Conservation (phyloP, 176 grass and related monocot genomes). For the Zea luxurians region DNA sequence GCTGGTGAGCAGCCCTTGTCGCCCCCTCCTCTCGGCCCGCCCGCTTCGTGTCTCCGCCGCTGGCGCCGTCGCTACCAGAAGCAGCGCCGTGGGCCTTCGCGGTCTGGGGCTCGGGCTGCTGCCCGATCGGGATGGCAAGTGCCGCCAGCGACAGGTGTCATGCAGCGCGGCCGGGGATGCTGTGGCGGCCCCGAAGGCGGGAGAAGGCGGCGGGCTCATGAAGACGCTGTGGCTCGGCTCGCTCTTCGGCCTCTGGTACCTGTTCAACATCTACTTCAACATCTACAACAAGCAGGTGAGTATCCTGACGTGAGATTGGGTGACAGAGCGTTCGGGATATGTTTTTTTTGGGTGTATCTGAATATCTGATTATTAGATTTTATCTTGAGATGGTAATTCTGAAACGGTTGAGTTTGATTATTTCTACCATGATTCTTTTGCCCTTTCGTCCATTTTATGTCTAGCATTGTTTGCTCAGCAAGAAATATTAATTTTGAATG, state of each 20-base stretch:
- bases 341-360: too few relatives aligned
- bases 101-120: constrained; percentile 15
- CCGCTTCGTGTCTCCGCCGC: constrained; percentile 1
- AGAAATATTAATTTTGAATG: too few relatives aligned
- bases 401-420: too few relatives aligned
- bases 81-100: not conserved
- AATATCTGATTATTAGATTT: too few relatives aligned
- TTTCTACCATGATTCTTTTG: too few relatives aligned
- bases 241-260: constrained; percentile 73
- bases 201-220: constrained; percentile 23
- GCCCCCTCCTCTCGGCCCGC: not conserved
- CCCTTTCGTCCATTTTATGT: too few relatives aligned
- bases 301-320: not conserved
- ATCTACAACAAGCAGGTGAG: constrained; percentile 85
- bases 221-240: constrained; percentile 54
- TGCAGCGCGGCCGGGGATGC: constrained; percentile 14
- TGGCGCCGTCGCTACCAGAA: not conserved
- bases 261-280: constrained; percentile 91
- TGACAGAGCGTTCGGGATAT: too few relatives aligned
- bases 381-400: too few relatives aligned
- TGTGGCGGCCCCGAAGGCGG: not conserved
- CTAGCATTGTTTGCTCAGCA: too few relatives aligned
- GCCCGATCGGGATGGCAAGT: not conserved
- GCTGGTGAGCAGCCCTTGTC: not conserved
- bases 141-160: constrained; percentile 13